Base-by-base conservation (phyloP, 2,329 filamentous ascomycete species). In the Penicillium expansum region DNA sequence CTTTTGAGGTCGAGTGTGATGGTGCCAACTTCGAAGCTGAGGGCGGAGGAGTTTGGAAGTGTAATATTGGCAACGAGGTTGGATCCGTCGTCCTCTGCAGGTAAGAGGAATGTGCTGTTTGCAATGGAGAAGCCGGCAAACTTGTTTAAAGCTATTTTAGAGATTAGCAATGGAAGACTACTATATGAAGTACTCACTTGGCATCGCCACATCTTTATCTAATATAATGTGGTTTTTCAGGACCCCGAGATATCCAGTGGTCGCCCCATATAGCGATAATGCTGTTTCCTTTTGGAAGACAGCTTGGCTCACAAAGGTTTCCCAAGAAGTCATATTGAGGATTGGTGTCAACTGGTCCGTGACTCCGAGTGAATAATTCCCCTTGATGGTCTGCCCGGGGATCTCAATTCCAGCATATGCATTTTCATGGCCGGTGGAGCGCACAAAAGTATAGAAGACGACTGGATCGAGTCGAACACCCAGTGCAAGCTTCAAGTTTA, bases 21-120 rank as follows among this genome's bases (percentile, higher is more conserved):
- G 2, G 59, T 66, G 5, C 65, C 65, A 5, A 67, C 61, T 41
- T 67, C 55, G n/a, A 67, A 56, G 11, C 47, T 58, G 14, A 67
- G 44, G n/a, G 59, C 52, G 3, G 59, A 62, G 7, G 57, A 63
- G 30, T 67, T 67, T 14, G 65, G 65, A 3, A 67, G 58, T 5
- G 57, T 61, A 3, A 61, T 42, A 30, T 63, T 66, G 35, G 61
- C 65, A 22, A 64, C 52, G 10, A 67, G 55, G 47, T 67, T 67
- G 18, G 58, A 59, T 14, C 65, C 65, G 20, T 67, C 63, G 4
- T 55, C 52, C 48, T 59, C 43, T 18, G 59, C 49, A 2, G 61
- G 63, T 11, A 67, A 39, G 11, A 67, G n/a, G 24, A 67, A 51
- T 13, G 62, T 64, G 9, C 60, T 57, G 14, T 65, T 56, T 27